Evolutionary conservation across 352 stramenopile species (phyloP).

Genomic region (Phytophthora tubulina): DNA sequence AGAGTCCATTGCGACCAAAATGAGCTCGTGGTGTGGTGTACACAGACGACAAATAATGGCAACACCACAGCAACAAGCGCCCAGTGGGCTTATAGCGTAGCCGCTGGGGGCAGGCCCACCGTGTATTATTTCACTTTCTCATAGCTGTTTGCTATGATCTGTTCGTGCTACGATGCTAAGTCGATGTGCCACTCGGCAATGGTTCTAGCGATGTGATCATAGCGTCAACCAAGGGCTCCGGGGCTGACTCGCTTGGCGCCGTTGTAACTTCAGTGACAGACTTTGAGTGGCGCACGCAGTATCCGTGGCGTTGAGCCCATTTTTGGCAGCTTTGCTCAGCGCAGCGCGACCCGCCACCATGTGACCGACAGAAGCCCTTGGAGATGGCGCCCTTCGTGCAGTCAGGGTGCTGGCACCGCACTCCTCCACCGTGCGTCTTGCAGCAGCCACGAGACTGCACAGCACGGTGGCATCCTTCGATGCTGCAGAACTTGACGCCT

Average conservation of each 20-base stretch:
- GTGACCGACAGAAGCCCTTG: constrained; percentile 84
- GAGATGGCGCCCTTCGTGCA: constrained; percentile 90
- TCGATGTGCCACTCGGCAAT: constrained; percentile 1
- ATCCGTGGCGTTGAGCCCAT: constrained; percentile 79
- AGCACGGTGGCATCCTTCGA: constrained; percentile 73
- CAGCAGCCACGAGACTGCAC: constrained; percentile 88
- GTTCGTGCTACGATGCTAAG: constrained; percentile 19
- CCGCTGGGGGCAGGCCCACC: background rate
- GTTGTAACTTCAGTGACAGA: constrained; percentile 13
- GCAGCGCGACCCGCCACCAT: constrained; percentile 86
- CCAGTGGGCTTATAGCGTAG: background rate
- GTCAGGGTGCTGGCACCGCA: constrained; percentile 79
- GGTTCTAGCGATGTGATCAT: constrained; percentile 9
- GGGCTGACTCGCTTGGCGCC: constrained; percentile 18
- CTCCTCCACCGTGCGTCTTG: constrained; percentile 88
- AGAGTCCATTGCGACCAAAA: constrained; percentile 12
- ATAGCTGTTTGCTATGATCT: constrained; percentile 10
- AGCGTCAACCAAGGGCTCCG: constrained; percentile 7
- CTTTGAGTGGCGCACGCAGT: constrained; percentile 82
- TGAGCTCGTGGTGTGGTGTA: constrained; percentile 24
- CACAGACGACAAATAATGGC: constrained; percentile 10
- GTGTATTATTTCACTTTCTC: constrained; percentile 14
- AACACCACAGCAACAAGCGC: no score
- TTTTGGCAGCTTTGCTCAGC: constrained; percentile 72
- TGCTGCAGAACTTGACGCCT: constrained; percentile 78